Evolutionary conservation across 805 yeast genomes (phyloP), one percentile per base, ranked within the genome.

Genomic region (Komagataella kurtzmanii): DNA sequence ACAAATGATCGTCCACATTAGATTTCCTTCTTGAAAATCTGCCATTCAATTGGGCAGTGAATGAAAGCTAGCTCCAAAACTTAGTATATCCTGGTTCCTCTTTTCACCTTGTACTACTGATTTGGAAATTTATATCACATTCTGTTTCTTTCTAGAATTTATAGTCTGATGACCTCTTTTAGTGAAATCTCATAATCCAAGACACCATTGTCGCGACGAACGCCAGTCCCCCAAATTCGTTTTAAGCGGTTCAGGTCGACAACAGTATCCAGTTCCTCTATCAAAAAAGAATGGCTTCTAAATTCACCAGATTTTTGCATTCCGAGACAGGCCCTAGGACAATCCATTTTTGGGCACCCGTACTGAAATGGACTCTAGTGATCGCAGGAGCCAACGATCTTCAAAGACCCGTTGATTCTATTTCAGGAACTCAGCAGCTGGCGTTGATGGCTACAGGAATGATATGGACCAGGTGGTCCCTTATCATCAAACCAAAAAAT

Each of bases 401-500:
- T 56, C 75, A 79, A 56, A 83, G 98, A 70, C 98, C 99, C 1
- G 96, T 88, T 45, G 97, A 91, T 62, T 83, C 83, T 61, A 75
- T 91, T 49, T 83, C 93, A 44, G 97, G 97, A 53, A 83, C 96
- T 21, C 96, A 87, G 68, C 90, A 85, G 70, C 65, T 80, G 54
- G 63, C 98, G 1, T 74, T 91, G 53, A 76, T 86, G 59, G 89
- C 90, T 48, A 91, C 99, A 1, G 99, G 97, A 52, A 80, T 80
- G 51, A 88, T 91, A 60, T 91, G 99, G 99, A 91, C 99, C 43
- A 81, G 99, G 67, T 91, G 98, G 98, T 89, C 97, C 14, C 79
- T 90, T 69, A 93, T 90, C 56, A 91, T 91, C 63, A 80, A 73
- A 57, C 99, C 99, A 46, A 83, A 85, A 70, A 91, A 91, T 69